These are phyloP conservation scores for Xylariaceae sp. DNA, from an alignment of 2,329 filamentous ascomycete genomes.

Conservation along the genomic window DNA sequence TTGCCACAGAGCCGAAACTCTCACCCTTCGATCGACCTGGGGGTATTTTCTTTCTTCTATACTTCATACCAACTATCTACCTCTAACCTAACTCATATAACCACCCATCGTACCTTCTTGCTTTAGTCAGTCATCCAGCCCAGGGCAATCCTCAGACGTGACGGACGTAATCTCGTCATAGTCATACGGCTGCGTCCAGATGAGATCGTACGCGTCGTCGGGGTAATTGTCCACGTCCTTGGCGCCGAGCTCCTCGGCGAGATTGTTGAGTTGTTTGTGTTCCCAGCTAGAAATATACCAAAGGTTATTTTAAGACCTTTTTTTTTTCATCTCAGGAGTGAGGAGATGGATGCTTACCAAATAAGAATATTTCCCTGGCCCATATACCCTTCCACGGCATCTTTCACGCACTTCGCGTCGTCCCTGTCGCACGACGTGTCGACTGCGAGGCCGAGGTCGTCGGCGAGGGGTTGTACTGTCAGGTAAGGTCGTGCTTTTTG, in stretches of 20 bases:
- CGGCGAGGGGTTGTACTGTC: slow-evolving; percentile 52
- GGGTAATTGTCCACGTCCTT: slow-evolving; percentile 46
- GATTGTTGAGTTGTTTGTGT: slow-evolving; percentile 47
- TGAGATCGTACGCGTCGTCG: slow-evolving; percentile 45
- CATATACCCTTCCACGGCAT: slow-evolving; percentile 42
- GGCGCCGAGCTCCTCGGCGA: slow-evolving; percentile 45
- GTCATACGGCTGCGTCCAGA: slow-evolving; percentile 51
- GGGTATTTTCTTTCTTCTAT: too few relatives aligned
- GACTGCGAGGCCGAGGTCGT: slow-evolving; percentile 49
- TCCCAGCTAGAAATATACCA: slow-evolving; percentile 47
- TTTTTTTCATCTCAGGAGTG: background rate
- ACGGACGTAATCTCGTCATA: slow-evolving; percentile 41
- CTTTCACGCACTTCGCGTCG: slow-evolving; percentile 48
- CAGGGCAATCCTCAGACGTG: slow-evolving; percentile 49
- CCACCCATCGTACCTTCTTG: background rate
- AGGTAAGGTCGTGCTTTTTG: slow-evolving; percentile 47
- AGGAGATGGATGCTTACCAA: slow-evolving; percentile 32
- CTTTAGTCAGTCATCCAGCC: slow-evolving; percentile 37
- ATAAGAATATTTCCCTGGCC: slow-evolving; percentile 54
- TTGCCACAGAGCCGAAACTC: too few relatives aligned
- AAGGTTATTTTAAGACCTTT: slow-evolving; percentile 5
- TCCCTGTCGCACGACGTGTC: slow-evolving; percentile 53
- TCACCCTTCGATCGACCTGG: too few relatives aligned
- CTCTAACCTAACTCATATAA: too few relatives aligned
- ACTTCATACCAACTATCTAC: too few relatives aligned